Percentiles rank a stretch among this genome's conserved stretches.
phyloP scores from a whole-genome alignment of 2,329 filamentous ascomycete genomes.

The Nigrospora sphaerica region DNA sequence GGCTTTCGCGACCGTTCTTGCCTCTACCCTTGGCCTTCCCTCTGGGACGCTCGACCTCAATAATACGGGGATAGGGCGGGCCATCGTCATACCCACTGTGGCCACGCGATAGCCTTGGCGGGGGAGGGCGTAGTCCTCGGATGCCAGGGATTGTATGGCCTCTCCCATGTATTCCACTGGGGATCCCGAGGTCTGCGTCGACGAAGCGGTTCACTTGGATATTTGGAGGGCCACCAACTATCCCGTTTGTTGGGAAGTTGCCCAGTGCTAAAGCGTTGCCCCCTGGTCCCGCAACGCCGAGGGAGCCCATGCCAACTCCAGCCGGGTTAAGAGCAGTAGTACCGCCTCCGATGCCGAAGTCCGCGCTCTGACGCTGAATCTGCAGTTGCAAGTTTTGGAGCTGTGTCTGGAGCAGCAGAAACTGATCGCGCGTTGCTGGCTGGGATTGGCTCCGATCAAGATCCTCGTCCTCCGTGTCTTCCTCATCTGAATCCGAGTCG shows the following conservation, averaged over 20 bases:
- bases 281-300: no score
- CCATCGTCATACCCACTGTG: background rate
- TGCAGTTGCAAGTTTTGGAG: slow-evolving; percentile 11
- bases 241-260: no score
- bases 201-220: no score
- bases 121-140: no score
- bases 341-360: background rate
- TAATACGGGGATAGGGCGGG: background rate
- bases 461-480: background rate
- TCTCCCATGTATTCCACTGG: no score
- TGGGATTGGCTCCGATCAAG: no score
- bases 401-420: slow-evolving; percentile 18
- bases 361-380: background rate
- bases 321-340: no score
- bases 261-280: no score
- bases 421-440: slow-evolving; percentile 8
- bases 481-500: slow-evolving; percentile 13
- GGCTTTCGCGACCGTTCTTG: background rate
- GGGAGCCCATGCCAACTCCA: no score
- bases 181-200: no score
- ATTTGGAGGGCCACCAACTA: no score
- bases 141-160: no score
- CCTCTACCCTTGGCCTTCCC: background rate
- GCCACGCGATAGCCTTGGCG: background rate
- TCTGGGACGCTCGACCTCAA: background rate